These are phyloP conservation scores for Cryptococcus jaspeensis DNA, from an alignment of 1,284 basidiomycete species.

Conservation along the genomic window DNA sequence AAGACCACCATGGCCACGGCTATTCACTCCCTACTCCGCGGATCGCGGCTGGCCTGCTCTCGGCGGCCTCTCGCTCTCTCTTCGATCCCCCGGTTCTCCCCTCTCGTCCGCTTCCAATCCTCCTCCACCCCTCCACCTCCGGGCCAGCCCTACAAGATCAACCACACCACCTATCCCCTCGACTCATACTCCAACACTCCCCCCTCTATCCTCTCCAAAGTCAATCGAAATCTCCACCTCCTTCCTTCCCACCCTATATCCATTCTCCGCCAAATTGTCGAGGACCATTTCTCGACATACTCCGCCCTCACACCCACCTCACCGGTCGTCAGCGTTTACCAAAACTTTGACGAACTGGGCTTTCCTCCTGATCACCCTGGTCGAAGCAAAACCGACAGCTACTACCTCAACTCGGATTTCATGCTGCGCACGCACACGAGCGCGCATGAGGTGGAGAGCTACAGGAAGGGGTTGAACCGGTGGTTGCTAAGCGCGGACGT, in stretches of 20 bases:
- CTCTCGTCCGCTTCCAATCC: background rate
- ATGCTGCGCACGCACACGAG: constrained; percentile 98
- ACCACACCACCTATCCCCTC: constrained; percentile 57
- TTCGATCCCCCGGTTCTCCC: background rate
- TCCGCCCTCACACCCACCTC: constrained; percentile 60
- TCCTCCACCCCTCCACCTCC: background rate
- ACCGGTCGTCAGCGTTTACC: constrained; percentile 81
- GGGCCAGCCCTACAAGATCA: constrained; percentile 25
- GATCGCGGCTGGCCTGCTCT: too few relatives aligned
- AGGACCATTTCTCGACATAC: constrained; percentile 74
- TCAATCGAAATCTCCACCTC: constrained; percentile 69
- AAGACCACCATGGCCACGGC: too few relatives aligned
- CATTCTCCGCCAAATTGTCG: constrained; percentile 80
- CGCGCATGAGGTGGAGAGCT: constrained; percentile 94
- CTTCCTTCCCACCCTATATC: constrained; percentile 78
- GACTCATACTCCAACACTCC: constrained; percentile 86
- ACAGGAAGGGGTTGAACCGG: constrained; percentile 67
- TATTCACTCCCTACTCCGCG: too few relatives aligned
- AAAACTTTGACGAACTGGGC: constrained; percentile 97
- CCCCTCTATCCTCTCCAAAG: constrained; percentile 74
- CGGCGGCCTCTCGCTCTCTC: background rate
- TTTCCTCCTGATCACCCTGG: constrained; percentile 94
- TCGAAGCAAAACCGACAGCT: constrained; percentile 83
- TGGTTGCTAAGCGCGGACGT: constrained; percentile 99
- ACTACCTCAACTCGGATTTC: constrained; percentile 85